Evolutionary conservation across 305 asterid genomes (phyloP).

Genomic region (Plantago lanceolata): DNA sequence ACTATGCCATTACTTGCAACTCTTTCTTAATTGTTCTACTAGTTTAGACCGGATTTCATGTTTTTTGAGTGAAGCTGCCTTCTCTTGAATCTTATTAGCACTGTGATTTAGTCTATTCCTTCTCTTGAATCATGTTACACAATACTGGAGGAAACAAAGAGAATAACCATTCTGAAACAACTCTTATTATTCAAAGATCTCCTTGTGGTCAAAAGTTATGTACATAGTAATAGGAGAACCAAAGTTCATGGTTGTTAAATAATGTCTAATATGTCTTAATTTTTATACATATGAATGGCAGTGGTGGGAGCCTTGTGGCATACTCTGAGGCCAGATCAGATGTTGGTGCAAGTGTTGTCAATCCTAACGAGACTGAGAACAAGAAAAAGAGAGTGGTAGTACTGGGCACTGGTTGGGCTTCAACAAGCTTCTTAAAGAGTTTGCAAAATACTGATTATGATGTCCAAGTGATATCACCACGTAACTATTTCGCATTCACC

Average conservation of each 20-base stretch:
- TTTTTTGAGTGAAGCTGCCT: too few relatives aligned
- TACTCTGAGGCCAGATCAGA: conserved; percentile 56
- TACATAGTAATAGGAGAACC: background rate
- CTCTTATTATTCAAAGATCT: background rate
- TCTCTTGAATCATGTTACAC: background rate
- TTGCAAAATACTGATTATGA: conserved; percentile 70
- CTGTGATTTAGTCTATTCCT: background rate
- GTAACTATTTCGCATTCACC: conserved; percentile 92
- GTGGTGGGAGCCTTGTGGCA: conserved; percentile 79
- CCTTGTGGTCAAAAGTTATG: background rate
- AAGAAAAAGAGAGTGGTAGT: conserved; percentile 77
- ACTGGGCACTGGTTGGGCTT: conserved; percentile 99
- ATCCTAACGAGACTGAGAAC: conserved; percentile 35
- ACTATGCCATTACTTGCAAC: too few relatives aligned
- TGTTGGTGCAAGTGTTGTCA: conserved; percentile 28
- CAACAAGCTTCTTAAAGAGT: conserved; percentile 78
- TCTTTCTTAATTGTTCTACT: background rate
- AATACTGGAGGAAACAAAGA: background rate
- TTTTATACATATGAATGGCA: conserved; percentile 29
- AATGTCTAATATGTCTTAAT: conserved; percentile 1
- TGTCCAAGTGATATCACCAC: conserved; percentile 92
- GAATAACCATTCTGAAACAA: background rate
- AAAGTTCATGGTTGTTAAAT: conserved; percentile 11
- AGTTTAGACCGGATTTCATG: background rate
- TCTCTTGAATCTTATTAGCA: background rate